Percentiles rank a stretch among this genome's conserved stretches.
phyloP scores from a whole-genome alignment of 148 eudicot genomes.

The Agrostemma githago region DNA sequence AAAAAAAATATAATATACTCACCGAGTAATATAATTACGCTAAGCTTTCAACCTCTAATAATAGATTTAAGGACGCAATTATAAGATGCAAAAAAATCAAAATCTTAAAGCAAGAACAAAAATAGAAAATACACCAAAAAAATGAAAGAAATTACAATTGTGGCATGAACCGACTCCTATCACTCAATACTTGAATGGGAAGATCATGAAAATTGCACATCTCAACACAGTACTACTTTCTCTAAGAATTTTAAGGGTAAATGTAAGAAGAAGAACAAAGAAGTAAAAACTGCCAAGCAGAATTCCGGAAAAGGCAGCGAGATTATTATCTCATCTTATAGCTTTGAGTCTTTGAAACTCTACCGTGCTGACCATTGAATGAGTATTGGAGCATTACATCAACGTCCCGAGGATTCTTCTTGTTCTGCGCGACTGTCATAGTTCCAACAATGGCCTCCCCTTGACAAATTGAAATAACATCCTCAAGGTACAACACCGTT shows the following conservation, averaged over 20 bases:
- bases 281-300: background rate
- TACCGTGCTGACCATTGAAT: constrained; percentile 60
- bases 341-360: constrained; percentile 65
- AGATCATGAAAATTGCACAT: background rate
- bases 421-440: constrained; percentile 80
- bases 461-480: constrained; percentile 72
- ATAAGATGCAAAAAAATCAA: background rate
- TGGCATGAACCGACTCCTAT: background rate
- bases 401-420: constrained; percentile 93
- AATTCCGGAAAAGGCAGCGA: background rate
- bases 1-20: no score
- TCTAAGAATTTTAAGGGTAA: background rate
- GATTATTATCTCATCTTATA: constrained; percentile 72
- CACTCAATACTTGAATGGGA: background rate
- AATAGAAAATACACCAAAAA: background rate
- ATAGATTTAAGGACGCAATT: no score
- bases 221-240: background rate
- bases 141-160: background rate
- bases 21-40: no score
- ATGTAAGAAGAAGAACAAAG: background rate
- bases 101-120: background rate
- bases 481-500: constrained; percentile 91
- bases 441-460: constrained; percentile 71
- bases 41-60: no score
- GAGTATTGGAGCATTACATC: constrained; percentile 79